phyloP scores from a whole-genome alignment of 768 basidiomycete genomes.

The Rhizopogon roseolus region DNA sequence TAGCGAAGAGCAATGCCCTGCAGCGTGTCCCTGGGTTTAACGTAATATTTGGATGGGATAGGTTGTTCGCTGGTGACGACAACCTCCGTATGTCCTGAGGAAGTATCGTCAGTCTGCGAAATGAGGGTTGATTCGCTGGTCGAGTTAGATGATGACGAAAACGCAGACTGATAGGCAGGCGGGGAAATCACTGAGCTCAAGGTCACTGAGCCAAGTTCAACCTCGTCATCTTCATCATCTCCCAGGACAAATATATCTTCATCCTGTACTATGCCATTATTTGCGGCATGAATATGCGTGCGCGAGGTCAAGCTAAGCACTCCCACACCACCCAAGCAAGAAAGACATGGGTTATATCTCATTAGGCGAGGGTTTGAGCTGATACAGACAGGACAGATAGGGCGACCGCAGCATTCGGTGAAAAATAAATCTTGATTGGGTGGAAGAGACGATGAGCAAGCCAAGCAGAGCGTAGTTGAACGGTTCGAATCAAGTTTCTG shows the following conservation, averaged over 20 bases:
- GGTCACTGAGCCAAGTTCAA: slow-evolving; percentile 17
- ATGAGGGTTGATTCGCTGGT: neutral
- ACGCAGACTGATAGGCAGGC: neutral
- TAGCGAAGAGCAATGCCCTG: slow-evolving; percentile 60
- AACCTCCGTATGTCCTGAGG: neutral
- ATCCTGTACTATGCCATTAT: slow-evolving; percentile 53
- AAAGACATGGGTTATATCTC: slow-evolving; percentile 69
- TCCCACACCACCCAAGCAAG: slow-evolving; percentile 57
- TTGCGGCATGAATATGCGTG: slow-evolving; percentile 11
- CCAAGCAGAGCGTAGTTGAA: slow-evolving; percentile 41
- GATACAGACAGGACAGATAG: slow-evolving; percentile 62
- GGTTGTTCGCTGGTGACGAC: neutral
- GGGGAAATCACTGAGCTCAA: neutral
- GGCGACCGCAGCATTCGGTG: slow-evolving; percentile 60
- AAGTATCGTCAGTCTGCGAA: neutral
- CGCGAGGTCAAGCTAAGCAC: slow-evolving; percentile 25
- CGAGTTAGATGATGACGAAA: neutral
- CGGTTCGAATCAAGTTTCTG: neutral
- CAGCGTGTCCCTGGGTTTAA: slow-evolving; percentile 55
- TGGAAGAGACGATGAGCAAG: slow-evolving; percentile 57
- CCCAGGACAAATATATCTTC: slow-evolving; percentile 63
- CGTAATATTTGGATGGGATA: slow-evolving; percentile 41
- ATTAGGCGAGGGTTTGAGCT: slow-evolving; percentile 55
- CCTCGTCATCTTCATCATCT: slow-evolving; percentile 53
- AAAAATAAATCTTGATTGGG: slow-evolving; percentile 35